phyloP scores from a whole-genome alignment of 2,329 filamentous ascomycete species.

The Colletotrichum euphorbiae region DNA sequence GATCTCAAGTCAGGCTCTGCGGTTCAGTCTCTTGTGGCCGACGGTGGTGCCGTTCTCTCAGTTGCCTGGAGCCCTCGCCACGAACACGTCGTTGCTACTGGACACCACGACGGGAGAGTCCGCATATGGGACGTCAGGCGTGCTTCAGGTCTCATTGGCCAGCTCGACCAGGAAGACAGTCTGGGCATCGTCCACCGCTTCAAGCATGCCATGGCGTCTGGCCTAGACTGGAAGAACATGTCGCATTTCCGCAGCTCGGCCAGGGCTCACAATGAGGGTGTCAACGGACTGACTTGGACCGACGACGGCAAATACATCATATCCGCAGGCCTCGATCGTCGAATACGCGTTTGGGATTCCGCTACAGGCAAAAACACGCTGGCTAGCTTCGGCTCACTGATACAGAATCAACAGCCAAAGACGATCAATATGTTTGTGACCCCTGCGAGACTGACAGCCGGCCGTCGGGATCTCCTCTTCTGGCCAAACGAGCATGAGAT shows the following conservation, averaged over 20 bases:
- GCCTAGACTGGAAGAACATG: conserved; percentile 46
- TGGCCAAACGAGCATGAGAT: conserved; percentile 88
- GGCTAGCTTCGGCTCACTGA: conserved; percentile 84
- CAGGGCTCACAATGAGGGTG: conserved; percentile 81
- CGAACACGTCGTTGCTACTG: conserved; percentile 84
- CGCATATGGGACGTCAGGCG: conserved; percentile 90
- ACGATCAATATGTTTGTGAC: conserved; percentile 72
- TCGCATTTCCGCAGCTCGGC: conserved; percentile 61
- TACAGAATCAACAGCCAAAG: conserved; percentile 78
- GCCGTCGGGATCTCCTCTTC: conserved; percentile 75
- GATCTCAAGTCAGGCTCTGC: conserved; percentile 86
- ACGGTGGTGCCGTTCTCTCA: conserved; percentile 74
- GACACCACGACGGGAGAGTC: conserved; percentile 85
- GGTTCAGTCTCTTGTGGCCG: conserved; percentile 77
- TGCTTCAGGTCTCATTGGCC: conserved; percentile 79
- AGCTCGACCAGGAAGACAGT: conserved; percentile 86
- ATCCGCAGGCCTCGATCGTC: conserved; percentile 84
- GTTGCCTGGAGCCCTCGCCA: conserved; percentile 85
- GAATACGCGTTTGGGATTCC: conserved; percentile 89
- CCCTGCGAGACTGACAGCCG: conserved; percentile 68
- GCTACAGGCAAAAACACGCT: conserved; percentile 86
- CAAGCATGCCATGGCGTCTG: conserved; percentile 48
- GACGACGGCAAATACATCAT: conserved; percentile 82
- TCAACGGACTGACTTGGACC: conserved; percentile 89
- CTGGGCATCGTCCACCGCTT: conserved; percentile 69